phyloP scores from a whole-genome alignment of 306 rosid species.

The Begonia peltatifolia region DNA sequence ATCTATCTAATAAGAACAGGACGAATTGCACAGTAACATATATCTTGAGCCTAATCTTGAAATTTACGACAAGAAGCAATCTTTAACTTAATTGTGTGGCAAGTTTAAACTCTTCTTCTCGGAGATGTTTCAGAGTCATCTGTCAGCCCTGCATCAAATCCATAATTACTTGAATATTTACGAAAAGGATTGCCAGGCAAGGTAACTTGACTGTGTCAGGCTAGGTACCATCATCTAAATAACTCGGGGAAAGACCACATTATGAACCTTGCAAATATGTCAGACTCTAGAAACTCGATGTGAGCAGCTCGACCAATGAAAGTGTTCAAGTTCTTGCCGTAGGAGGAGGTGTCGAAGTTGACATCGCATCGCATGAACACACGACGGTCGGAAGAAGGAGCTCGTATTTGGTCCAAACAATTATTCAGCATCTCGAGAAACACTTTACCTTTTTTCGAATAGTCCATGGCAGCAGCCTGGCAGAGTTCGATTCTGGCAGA shows the following conservation, averaged over 20 bases:
- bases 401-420: constrained; percentile 79
- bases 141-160: too few relatives aligned
- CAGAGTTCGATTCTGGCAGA: constrained; percentile 90
- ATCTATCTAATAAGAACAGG: too few relatives aligned
- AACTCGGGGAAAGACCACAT: constrained; percentile 91
- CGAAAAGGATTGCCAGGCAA: too few relatives aligned
- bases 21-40: too few relatives aligned
- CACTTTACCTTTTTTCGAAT: constrained; percentile 49
- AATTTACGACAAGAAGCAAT: too few relatives aligned
- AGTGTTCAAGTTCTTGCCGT: constrained; percentile 81
- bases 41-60: too few relatives aligned
- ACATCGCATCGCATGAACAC: constrained; percentile 88
- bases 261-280: constrained; percentile 59
- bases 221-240: constrained; percentile 24
- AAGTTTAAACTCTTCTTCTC: too few relatives aligned
- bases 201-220: too few relatives aligned
- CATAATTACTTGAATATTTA: too few relatives aligned
- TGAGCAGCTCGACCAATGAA: constrained; percentile 88
- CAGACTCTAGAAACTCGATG: constrained; percentile 81
- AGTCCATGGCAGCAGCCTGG: constrained; percentile 69
- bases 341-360: constrained; percentile 61
- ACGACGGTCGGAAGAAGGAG: constrained; percentile 35
- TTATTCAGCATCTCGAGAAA: constrained; percentile 70
- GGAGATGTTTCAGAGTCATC: too few relatives aligned
- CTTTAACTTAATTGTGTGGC: too few relatives aligned